A percentile compares a stretch with the other conserved stretches of the same genome.
These are phyloP conservation scores for Cardamine chenopodiifolia DNA, from an alignment of 345 rosid species.

Conservation along the genomic window DNA sequence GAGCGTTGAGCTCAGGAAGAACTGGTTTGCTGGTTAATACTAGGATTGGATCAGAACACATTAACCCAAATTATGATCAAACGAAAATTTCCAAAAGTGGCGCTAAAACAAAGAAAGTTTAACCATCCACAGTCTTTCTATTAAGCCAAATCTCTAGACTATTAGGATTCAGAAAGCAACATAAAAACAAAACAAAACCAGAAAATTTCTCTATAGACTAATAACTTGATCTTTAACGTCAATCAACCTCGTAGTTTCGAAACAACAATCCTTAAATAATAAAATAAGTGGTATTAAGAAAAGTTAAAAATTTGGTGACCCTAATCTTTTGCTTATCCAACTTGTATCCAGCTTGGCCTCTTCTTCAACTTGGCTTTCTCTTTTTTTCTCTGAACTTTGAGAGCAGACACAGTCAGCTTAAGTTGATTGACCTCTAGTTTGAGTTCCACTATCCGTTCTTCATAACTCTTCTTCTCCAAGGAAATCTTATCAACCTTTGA, in stretches of 20 bases:
- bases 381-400: background rate
- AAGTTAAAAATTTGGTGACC: background rate
- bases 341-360: background rate
- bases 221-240: background rate
- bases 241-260: background rate
- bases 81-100: background rate
- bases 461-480: slow-evolving; percentile 4
- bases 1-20: background rate
- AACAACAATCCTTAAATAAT: background rate
- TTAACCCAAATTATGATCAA: background rate
- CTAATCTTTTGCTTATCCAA: background rate
- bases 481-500: background rate
- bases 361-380: slow-evolving; percentile 21
- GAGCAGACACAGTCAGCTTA: background rate
- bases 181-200: background rate
- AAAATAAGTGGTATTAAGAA: background rate
- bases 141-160: background rate
- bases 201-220: background rate
- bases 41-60: background rate
- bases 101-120: background rate
- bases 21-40: background rate
- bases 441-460: background rate
- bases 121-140: background rate
- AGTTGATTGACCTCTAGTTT: background rate
- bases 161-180: background rate